Evolutionary conservation across 495 filamentous ascomycete genomes (phyloP), one percentile per base, ranked within the genome.

Genomic region (Penicillium canariense): DNA sequence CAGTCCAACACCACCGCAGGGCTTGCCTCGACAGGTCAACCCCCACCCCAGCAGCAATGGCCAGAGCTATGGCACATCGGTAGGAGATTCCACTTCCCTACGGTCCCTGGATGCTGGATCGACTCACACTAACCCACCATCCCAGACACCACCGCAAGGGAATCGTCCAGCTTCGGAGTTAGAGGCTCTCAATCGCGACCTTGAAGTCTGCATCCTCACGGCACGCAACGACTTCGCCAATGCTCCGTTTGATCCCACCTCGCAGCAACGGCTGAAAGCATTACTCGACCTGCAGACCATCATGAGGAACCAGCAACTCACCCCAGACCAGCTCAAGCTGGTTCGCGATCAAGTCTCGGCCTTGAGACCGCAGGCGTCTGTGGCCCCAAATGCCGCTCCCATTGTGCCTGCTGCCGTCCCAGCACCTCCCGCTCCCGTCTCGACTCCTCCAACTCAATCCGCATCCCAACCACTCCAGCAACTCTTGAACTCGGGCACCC

Each of bases 231-330:
- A 89, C 55, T 87, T 88, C 72, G 86, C 86, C 55, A 80, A 80
- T 46, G 87, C 84, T 68, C 86, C 84, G 34, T 80, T 82, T 73
- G 88, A 96, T 76, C 72, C 77, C 68, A 81, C 82, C 64, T 78
- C 86, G 58, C 86, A 91, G 71, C 83, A 82, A 54, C 87, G 86
- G 62, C 71, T 97, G 63, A 88, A 92, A 69, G 90, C 92, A 17
- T 80, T 97, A 59, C 72, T 95, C 69, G 90, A 93, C 69, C 81
- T 97, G 56, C 87, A 96, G 73, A 81, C 69, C 42, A 84, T 96
- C 63, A 74, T 97, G 70, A 81, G 87, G 63, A 84, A 77, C 58
- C 88, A 89, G 65, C 82, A 90, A 61, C 81, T 96, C 62, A 84
- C 88, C 42, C 86, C 84, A 65, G 84, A 91, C 59, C 85, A 95